Percentiles rank a stretch among this genome's conserved stretches.
phyloP scores from a whole-genome alignment of 2,329 filamentous ascomycete genomes.

The Magnaporthiopsis rhizophila region DNA sequence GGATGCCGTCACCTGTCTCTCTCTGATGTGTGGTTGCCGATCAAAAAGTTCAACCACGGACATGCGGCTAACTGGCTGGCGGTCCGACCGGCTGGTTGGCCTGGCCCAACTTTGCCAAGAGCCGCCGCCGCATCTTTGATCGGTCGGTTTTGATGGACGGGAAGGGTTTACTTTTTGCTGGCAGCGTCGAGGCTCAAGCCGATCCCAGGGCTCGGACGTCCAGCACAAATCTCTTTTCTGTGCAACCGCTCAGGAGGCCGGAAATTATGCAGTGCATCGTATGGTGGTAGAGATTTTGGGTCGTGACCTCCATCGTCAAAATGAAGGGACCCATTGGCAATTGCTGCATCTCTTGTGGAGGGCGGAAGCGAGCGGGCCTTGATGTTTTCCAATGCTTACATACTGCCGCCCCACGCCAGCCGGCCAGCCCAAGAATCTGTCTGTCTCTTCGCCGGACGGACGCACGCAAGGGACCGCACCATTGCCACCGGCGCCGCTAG shows the following conservation, averaged over 20 bases:
- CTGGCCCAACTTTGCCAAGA: background rate
- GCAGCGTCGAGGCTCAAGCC: background rate
- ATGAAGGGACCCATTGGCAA: background rate
- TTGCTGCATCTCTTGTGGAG: background rate
- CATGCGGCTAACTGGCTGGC: background rate
- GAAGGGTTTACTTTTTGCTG: background rate
- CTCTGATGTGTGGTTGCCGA: background rate
- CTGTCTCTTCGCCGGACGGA: too few relatives aligned
- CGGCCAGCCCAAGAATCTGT: too few relatives aligned
- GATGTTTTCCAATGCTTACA: background rate
- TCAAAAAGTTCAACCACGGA: background rate
- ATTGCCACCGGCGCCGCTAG: background rate
- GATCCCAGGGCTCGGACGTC: background rate
- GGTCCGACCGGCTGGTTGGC: background rate
- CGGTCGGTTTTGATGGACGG: too few relatives aligned
- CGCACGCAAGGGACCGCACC: too few relatives aligned
- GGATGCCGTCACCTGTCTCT: background rate
- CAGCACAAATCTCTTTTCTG: constrained; percentile 12
- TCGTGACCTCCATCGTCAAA: background rate
- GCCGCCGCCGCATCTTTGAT: background rate
- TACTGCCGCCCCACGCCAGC: background rate
- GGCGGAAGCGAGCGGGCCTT: background rate
- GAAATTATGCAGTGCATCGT: constrained; percentile 14
- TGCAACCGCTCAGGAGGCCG: constrained; percentile 20
- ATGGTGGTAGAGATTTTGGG: background rate